A percentile compares a stretch with the other conserved stretches of the same genome.
These are phyloP conservation scores for Metschnikowia continentalis DNA, from an alignment of 805 yeast genomes.

Conservation along the genomic window DNA sequence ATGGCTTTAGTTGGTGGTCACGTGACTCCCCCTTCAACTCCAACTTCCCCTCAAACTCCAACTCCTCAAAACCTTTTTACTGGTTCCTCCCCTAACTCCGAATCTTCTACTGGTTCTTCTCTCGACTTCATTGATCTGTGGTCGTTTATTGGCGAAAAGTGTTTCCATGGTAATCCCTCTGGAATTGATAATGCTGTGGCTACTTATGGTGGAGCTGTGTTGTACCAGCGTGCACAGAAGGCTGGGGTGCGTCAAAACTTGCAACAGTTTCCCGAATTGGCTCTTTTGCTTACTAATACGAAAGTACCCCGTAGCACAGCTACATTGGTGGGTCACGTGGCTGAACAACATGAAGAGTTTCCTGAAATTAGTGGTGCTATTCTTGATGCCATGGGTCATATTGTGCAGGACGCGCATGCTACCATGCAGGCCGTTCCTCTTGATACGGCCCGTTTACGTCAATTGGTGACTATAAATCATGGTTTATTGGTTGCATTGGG, in stretches of 20 bases:
- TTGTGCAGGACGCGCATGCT: conserved; percentile 70
- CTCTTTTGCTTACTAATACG: conserved; percentile 77
- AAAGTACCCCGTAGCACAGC: conserved; percentile 86
- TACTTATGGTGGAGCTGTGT: conserved; percentile 91
- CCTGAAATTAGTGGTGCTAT: conserved; percentile 56
- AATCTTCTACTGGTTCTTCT: conserved; percentile 12
- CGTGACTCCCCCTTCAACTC: conserved; percentile 21
- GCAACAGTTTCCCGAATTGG: conserved; percentile 69
- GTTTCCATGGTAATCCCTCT: conserved; percentile 94
- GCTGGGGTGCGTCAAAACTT: conserved; percentile 66
- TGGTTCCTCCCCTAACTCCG: too few relatives aligned
- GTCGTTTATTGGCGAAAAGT: conserved; percentile 91
- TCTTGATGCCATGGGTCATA: conserved; percentile 69
- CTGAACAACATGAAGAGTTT: conserved; percentile 45
- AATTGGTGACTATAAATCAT: conserved; percentile 77
- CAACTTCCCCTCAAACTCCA: too few relatives aligned
- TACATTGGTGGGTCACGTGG: conserved; percentile 73
- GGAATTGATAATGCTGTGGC: conserved; percentile 98
- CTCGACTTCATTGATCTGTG: conserved; percentile 70
- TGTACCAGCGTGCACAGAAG: conserved; percentile 65
- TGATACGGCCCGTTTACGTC: conserved; percentile 46
- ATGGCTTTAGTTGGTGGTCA: conserved; percentile 59
- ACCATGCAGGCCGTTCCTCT: conserved; percentile 53
- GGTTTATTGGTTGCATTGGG: conserved; percentile 82
- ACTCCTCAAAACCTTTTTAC: too few relatives aligned